Evolutionary conservation across 768 basidiomycete species (phyloP).

Genomic region (Boletus bicolor): DNA sequence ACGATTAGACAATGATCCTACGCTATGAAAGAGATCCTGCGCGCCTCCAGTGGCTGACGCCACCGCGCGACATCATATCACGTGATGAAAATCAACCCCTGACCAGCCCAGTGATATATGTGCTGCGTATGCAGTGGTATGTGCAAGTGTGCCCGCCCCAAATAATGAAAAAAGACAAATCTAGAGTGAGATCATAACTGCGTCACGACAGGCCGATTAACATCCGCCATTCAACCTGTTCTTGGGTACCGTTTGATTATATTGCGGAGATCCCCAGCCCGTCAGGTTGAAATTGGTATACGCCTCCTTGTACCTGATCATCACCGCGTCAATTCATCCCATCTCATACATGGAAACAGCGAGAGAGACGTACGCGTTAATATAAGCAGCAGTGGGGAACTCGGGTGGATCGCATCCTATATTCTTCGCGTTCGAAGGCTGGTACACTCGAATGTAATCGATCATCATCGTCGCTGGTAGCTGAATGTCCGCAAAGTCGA

Average conservation of each 20-base stretch:
- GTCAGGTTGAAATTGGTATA: constrained; percentile 46
- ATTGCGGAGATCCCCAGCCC: constrained; percentile 39
- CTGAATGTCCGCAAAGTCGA: constrained; percentile 54
- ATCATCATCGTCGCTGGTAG: constrained; percentile 64
- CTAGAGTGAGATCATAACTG: constrained; percentile 4
- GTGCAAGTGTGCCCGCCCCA: not conserved
- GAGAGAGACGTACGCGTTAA: constrained; percentile 50
- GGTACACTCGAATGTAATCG: constrained; percentile 83
- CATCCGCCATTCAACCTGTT: constrained; percentile 41
- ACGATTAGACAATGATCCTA: constrained; percentile 19
- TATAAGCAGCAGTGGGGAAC: constrained; percentile 76
- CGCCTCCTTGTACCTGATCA: constrained; percentile 38
- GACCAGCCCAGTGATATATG: not conserved
- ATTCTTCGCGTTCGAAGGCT: constrained; percentile 45
- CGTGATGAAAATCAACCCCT: constrained; percentile 31
- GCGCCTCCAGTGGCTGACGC: constrained; percentile 29
- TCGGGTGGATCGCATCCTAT: constrained; percentile 67
- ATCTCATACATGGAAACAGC: not conserved
- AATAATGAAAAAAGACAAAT: not conserved
- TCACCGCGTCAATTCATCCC: not conserved
- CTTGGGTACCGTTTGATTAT: constrained; percentile 56
- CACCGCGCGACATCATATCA: constrained; percentile 17
- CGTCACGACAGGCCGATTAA: constrained; percentile 7
- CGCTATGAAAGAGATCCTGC: constrained; percentile 9
- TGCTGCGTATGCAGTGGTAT: not conserved